These are phyloP conservation scores for Fusarium pseudograminearum DNA, from an alignment of 2,329 filamentous ascomycete genomes.

Conservation along the genomic window DNA sequence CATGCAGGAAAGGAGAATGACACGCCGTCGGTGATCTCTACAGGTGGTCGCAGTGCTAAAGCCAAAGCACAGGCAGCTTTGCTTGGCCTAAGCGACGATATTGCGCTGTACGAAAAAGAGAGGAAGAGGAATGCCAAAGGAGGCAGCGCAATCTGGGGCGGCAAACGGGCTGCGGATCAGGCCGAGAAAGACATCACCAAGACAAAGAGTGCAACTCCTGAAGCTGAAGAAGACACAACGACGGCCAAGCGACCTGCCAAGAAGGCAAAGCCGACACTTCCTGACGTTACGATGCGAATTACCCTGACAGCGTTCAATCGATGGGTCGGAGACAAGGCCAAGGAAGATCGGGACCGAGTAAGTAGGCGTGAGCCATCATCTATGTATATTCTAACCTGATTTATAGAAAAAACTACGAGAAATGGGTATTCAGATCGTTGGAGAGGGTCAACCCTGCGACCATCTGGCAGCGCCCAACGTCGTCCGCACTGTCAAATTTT, in stretches of 20 bases:
- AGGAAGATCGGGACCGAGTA: slow-evolving; percentile 85
- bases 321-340: slow-evolving; percentile 80
- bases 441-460: slow-evolving; percentile 81
- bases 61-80: slow-evolving; percentile 82
- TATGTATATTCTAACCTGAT: slow-evolving; percentile 34
- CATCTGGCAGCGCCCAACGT: slow-evolving; percentile 89
- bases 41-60: slow-evolving; percentile 87
- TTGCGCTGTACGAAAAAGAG: slow-evolving; percentile 92
- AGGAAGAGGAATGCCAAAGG: slow-evolving; percentile 76
- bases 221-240: slow-evolving; percentile 61
- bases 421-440: slow-evolving; percentile 83
- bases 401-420: slow-evolving; percentile 81
- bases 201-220: slow-evolving; percentile 58
- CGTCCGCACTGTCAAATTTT: slow-evolving; percentile 92
- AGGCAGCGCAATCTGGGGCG: slow-evolving; percentile 67
- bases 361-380: slow-evolving; percentile 51
- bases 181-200: slow-evolving; percentile 66
- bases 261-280: slow-evolving; percentile 68
- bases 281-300: slow-evolving; percentile 78
- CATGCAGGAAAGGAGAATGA: slow-evolving; percentile 82
- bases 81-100: slow-evolving; percentile 83
- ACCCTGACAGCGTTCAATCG: slow-evolving; percentile 85
- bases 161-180: slow-evolving; percentile 70
- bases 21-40: slow-evolving; percentile 75
- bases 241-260: slow-evolving; percentile 67